phyloP scores from a whole-genome alignment of 306 rosid genomes.

The Pueraria montana region DNA sequence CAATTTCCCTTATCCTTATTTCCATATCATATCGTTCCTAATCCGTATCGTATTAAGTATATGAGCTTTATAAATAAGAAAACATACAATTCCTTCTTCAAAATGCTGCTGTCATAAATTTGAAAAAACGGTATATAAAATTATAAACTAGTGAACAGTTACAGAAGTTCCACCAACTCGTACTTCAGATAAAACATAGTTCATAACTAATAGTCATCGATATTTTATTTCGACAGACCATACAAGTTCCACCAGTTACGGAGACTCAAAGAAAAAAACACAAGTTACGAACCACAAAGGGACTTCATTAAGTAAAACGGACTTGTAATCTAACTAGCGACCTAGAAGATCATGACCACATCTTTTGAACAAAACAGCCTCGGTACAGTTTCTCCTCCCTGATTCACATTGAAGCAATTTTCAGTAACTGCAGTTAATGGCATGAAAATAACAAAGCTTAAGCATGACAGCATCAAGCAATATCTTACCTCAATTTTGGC shows the following conservation, averaged over 20 bases:
- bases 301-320: background rate
- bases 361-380: conserved; percentile 30
- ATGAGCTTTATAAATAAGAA: background rate
- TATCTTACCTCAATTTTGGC: conserved; percentile 57
- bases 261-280: background rate
- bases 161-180: too few relatives aligned
- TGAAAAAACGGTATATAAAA: conserved; percentile 10
- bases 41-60: background rate
- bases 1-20: background rate
- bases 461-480: background rate
- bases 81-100: background rate
- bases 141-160: background rate
- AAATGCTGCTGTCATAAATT: conserved; percentile 21
- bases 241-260: conserved; percentile 25
- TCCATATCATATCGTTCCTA: background rate
- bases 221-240: conserved; percentile 25
- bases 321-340: conserved; percentile 26
- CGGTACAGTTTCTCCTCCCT: conserved; percentile 49
- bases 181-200: background rate
- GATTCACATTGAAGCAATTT: conserved; percentile 43
- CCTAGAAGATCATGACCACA: conserved; percentile 34
- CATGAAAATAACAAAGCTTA: background rate
- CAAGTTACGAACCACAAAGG: background rate
- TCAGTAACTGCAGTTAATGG: conserved; percentile 25
- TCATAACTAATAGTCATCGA: background rate